Percentiles rank a stretch among this genome's conserved stretches.
These are phyloP conservation scores for Avena atlantica DNA, from an alignment of 176 grass and related monocot species.

Conservation along the genomic window DNA sequence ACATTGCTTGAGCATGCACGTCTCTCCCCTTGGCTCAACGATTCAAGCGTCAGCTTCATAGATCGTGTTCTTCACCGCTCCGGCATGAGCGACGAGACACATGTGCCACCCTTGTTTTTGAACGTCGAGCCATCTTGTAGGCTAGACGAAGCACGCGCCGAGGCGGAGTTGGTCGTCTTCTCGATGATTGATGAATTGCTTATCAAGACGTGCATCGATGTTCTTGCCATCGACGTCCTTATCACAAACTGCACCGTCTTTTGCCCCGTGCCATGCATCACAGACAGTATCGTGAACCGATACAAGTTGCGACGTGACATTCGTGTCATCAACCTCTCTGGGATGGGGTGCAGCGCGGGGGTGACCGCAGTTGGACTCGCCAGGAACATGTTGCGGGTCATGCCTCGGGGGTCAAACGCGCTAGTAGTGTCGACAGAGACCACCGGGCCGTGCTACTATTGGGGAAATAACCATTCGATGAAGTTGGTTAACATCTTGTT, in stretches of 20 bases:
- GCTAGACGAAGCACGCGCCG: neutral
- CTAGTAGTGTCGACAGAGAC: neutral
- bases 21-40: slow-evolving; percentile 25
- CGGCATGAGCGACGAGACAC: no score
- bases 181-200: slow-evolving; percentile 39
- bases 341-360: no score
- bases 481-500: neutral
- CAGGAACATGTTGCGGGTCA: neutral
- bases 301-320: no score
- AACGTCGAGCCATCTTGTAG: neutral
- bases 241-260: no score
- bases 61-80: no score
- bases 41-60: no score
- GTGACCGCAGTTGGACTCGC: neutral
- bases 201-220: no score
- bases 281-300: no score
- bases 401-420: neutral
- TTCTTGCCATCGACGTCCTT: no score
- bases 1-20: slow-evolving; percentile 32
- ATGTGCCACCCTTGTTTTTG: neutral
- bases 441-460: neutral
- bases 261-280: no score
- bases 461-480: neutral
- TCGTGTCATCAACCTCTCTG: no score
- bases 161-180: slow-evolving; percentile 37